Base-by-base conservation (phyloP, 352 stramenopile genomes). In the Aphanomyces stellatus region DNA sequence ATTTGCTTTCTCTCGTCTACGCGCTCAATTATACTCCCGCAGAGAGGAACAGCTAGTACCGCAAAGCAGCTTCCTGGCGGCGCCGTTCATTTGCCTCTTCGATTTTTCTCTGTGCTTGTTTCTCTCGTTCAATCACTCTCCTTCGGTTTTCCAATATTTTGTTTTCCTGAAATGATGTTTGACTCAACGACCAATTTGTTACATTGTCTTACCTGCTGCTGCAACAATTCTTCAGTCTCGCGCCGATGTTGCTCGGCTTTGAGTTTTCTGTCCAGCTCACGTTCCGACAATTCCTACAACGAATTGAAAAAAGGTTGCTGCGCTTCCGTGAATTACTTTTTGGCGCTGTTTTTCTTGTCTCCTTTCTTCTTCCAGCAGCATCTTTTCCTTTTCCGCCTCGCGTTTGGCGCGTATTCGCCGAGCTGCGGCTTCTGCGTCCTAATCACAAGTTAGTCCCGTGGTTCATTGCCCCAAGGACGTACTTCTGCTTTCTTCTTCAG, bases 231-330 rank as follows among this genome's bases (percentile, higher is more conserved):
- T 24, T 88, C 79, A 0, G 84, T 90, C 27, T 92, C 79, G 30
- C 66, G 66, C 25, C 74, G 70, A 69, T 88, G 90, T 28, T 83
- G 79, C n/a, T 92, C 84, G 15, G 84, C 78, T 66, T 89, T 90
- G 31, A 78, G 60, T 15, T 75, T 78, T 40, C 80, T 75, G 66
- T 90, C 81, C 2, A 76, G 40, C 27, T 92, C 84, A 3, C 76
- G 72, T 33, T 88, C 71, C 4, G 71, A 34, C 19, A 75, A 75
- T 53, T 88, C 80, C 4, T 77, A 55, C 22, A 34, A 11, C 0
- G n/a, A 37, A 33, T n/a, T n/a, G 15, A 19, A 25, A 49, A 19
- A 53, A 41, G 15, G 27, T 57, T 35, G 15, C 22, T 19, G 6
- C 6, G n/a, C 19, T 10, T n/a, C 19, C 8, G 5, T 8, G 7